Percentiles rank a stretch among this genome's conserved stretches.
These are phyloP conservation scores for Kodamaea sagamina DNA, from an alignment of 805 yeast species.

Conservation along the genomic window DNA sequence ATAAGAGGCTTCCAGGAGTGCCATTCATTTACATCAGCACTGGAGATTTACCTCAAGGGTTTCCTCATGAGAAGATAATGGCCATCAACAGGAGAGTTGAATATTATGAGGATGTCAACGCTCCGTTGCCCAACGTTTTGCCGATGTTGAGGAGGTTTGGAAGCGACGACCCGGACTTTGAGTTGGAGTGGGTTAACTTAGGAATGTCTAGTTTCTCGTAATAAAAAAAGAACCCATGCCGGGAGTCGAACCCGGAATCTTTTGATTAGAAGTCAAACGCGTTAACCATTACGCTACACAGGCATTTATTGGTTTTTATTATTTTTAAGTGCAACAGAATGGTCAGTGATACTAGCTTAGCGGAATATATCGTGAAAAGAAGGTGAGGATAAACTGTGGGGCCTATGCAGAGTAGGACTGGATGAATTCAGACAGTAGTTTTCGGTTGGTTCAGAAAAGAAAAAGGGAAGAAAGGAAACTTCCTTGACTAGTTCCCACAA, in stretches of 20 bases:
- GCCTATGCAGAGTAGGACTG: too few species aligned
- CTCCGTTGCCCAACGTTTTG: conserved; percentile 17
- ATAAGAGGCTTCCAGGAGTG: not conserved
- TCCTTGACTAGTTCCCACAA: too few species aligned
- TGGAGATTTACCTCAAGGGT: not conserved
- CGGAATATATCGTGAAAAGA: too few species aligned
- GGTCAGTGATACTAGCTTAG: too few species aligned
- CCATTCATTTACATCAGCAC: not conserved
- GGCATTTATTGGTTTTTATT: too few species aligned
- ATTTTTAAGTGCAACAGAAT: too few species aligned
- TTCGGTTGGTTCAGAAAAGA: too few species aligned
- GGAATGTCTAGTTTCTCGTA: conserved; percentile 30
- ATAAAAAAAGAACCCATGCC: conserved; percentile 22
- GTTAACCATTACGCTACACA: conserved; percentile 27
- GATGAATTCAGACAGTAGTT: too few species aligned
- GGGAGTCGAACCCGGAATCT: conserved; percentile 29
- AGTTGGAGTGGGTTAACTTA: conserved; percentile 39
- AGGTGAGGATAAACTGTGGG: too few species aligned
- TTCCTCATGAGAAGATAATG: not conserved
- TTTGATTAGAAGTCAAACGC: conserved; percentile 29
- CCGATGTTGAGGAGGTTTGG: conserved; percentile 43
- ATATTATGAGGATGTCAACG: not conserved
- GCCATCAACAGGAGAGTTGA: conserved; percentile 2
- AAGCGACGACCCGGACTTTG: conserved; percentile 24
- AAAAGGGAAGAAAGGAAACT: too few species aligned